Evolutionary conservation across 1,284 basidiomycete genomes (phyloP).

Genomic region (Porodaedalea pini): DNA sequence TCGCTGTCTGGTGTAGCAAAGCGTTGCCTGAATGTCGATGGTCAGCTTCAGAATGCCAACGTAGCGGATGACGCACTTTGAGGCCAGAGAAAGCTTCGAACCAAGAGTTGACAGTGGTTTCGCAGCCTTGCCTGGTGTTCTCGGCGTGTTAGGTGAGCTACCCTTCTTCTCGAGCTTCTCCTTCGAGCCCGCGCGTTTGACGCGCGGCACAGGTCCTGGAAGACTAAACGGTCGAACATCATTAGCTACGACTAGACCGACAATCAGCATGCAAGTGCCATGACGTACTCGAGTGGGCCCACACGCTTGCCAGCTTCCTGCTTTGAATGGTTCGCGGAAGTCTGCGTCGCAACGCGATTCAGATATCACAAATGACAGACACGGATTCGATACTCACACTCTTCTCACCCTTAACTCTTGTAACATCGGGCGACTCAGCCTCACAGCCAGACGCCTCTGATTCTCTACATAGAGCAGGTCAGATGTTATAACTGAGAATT

Average conservation of each 20-base stretch:
- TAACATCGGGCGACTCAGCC: not conserved
- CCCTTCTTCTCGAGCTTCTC: not conserved
- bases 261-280: not conserved
- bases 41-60: not conserved
- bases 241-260: too few relatives aligned
- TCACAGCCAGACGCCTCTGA: not conserved
- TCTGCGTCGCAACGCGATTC: too few relatives aligned
- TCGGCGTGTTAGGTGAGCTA: not conserved
- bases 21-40: not conserved
- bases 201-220: slow-evolving; percentile 12
- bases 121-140: not conserved
- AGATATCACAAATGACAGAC: too few relatives aligned
- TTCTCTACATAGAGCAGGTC: not conserved
- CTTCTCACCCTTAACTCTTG: not conserved
- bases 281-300: slow-evolving; percentile 5
- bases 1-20: not conserved
- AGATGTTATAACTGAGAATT: not conserved
- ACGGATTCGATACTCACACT: not conserved
- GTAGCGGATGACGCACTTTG: not conserved
- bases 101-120: not conserved
- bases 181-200: slow-evolving; percentile 1
- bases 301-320: not conserved
- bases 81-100: not conserved
- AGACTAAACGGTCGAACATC: not conserved
- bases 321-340: not conserved